Evolutionary conservation across 306 rosid species (phyloP).

Genomic region (Rosa persica): DNA sequence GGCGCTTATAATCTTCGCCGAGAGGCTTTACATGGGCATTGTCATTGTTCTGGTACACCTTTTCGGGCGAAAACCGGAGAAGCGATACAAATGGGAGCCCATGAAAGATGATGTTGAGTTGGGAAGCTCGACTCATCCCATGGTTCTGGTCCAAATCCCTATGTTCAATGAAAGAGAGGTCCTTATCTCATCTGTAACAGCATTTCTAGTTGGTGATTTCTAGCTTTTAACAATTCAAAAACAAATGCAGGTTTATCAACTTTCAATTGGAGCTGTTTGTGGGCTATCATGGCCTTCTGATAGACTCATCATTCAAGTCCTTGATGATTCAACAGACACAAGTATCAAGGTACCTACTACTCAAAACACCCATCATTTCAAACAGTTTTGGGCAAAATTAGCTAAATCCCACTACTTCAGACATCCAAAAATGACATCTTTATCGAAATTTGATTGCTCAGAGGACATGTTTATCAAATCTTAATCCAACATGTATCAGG

Average conservation of each 20-base stretch:
- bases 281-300: slow-evolving; percentile 93
- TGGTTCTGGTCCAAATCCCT: slow-evolving; percentile 83
- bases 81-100: slow-evolving; percentile 77
- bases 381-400: neutral
- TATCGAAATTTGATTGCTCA: neutral
- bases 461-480: neutral
- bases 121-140: slow-evolving; percentile 67
- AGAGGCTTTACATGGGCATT: slow-evolving; percentile 72
- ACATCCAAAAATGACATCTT: neutral
- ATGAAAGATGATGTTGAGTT: slow-evolving; percentile 70
- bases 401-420: neutral
- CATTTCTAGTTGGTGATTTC: neutral
- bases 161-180: slow-evolving; percentile 98
- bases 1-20: slow-evolving; percentile 70
- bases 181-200: neutral
- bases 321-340: slow-evolving; percentile 86
- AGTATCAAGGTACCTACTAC: slow-evolving; percentile 55
- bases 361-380: neutral
- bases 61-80: slow-evolving; percentile 64
- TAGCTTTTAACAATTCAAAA: neutral
- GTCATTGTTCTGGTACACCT: slow-evolving; percentile 55
- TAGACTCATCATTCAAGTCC: slow-evolving; percentile 75
- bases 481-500: neutral
- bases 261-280: slow-evolving; percentile 84
- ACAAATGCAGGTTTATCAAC: slow-evolving; percentile 69